These are phyloP conservation scores for Microstegium vimineum DNA, from an alignment of 176 grass and related monocot species.

Conservation along the genomic window DNA sequence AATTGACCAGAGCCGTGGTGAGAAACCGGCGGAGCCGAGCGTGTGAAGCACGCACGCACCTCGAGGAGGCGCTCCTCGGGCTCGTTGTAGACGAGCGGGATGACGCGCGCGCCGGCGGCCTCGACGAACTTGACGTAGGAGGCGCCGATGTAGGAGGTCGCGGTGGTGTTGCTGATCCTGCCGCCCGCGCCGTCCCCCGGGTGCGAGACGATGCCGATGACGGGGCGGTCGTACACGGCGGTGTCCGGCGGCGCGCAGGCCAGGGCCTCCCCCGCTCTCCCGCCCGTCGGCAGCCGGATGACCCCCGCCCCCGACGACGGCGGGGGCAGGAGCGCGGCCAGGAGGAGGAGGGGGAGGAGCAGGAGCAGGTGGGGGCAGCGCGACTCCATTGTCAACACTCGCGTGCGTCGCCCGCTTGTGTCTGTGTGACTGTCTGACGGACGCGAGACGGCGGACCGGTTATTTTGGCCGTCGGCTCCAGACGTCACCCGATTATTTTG, in stretches of 20 bases:
- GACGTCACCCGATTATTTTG: too few species aligned
- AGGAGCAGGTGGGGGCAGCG: not conserved
- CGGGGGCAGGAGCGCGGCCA: not conserved
- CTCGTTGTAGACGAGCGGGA: slow-evolving; percentile 91
- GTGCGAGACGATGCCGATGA: slow-evolving; percentile 87
- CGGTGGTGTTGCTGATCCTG: slow-evolving; percentile 44
- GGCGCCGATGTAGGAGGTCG: slow-evolving; percentile 45
- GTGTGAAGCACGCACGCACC: not conserved
- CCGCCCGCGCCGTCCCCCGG: slow-evolving; percentile 69
- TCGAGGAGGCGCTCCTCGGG: slow-evolving; percentile 63
- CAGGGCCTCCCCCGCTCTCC: not conserved
- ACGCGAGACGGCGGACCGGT: not conserved
- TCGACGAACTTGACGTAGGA: slow-evolving; percentile 96
- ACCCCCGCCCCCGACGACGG: slow-evolving; percentile 6
- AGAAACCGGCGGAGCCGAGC: not conserved
- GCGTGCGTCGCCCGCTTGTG: not conserved
- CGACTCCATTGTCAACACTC: slow-evolving; percentile 5
- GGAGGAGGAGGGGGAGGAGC: not conserved
- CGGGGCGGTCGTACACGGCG: slow-evolving; percentile 51
- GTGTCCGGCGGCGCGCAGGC: slow-evolving; percentile 8
- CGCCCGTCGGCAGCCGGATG: slow-evolving; percentile 18
- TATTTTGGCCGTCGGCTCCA: too few species aligned
- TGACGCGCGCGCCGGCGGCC: slow-evolving; percentile 66
- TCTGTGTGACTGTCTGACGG: not conserved
- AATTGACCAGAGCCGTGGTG: not conserved